phyloP scores from a whole-genome alignment of 371 early-diverging fungal species.

The Mortierella sp. region DNA sequence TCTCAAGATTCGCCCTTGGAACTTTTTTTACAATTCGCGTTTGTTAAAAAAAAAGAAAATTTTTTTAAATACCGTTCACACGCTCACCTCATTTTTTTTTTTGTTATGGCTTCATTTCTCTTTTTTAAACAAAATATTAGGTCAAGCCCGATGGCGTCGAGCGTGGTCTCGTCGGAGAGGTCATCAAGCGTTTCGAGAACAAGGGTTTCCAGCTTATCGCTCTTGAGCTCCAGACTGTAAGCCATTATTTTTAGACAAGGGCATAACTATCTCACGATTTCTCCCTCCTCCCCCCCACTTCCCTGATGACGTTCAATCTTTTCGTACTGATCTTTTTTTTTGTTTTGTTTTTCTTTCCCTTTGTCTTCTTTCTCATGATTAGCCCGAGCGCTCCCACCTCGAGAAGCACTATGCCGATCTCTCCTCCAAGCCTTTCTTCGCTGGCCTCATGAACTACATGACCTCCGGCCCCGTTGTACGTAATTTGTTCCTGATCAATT shows the following conservation, averaged over 20 bases:
- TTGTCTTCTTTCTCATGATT: slow-evolving; percentile 62
- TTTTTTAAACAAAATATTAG: slow-evolving; percentile 20
- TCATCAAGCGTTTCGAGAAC: slow-evolving; percentile 95
- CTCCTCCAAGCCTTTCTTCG: slow-evolving; percentile 96
- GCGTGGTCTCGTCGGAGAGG: slow-evolving; percentile 96
- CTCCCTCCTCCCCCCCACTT: neutral
- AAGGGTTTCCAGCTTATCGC: slow-evolving; percentile 90
- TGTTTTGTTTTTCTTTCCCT: neutral
- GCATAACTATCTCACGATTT: slow-evolving; percentile 10
- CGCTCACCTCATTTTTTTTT: too few species aligned
- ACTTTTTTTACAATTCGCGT: too few species aligned
- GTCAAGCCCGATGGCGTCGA: slow-evolving; percentile 80
- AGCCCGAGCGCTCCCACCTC: slow-evolving; percentile 73
- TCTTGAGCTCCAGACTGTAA: slow-evolving; percentile 78
- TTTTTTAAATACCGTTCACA: neutral
- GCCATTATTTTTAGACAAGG: neutral
- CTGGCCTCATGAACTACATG: slow-evolving; percentile 91
- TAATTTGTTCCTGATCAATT: neutral
- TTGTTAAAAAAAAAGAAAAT: neutral
- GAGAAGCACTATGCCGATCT: slow-evolving; percentile 98
- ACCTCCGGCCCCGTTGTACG: slow-evolving; percentile 87
- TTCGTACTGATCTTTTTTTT: neutral
- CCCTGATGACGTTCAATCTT: slow-evolving; percentile 10
- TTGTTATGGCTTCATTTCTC: neutral
- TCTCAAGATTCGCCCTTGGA: neutral